phyloP scores from a whole-genome alignment of 805 yeast species.

The Cyberlindnera subsufficiens region DNA sequence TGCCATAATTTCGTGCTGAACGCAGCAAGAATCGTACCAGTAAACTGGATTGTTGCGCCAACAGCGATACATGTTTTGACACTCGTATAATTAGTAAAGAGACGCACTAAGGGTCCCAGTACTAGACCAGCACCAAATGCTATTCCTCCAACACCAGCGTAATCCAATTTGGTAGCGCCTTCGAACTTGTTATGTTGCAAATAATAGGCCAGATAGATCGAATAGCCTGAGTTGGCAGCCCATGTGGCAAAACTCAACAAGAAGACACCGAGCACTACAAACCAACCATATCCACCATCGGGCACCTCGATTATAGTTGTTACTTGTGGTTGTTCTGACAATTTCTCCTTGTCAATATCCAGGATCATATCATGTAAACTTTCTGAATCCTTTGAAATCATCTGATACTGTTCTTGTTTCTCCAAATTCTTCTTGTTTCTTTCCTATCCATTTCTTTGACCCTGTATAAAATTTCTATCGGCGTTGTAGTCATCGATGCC shows the following conservation, averaged over 20 bases:
- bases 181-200: conserved; percentile 40
- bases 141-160: conserved; percentile 64
- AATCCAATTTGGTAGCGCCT: conserved; percentile 54
- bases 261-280: conserved; percentile 17
- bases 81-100: conserved; percentile 26
- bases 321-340: no score
- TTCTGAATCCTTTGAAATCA: no score
- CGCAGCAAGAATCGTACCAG: conserved; percentile 55
- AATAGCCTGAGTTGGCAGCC: conserved; percentile 33
- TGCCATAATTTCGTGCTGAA: conserved; percentile 58
- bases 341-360: no score
- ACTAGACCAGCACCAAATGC: conserved; percentile 53
- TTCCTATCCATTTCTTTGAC: no score
- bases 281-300: conserved; percentile 25
- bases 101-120: conserved; percentile 46
- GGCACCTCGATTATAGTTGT: conserved; percentile 14
- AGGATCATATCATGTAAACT: no score
- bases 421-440: no score
- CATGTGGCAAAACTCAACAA: conserved; percentile 22
- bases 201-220: conserved; percentile 58
- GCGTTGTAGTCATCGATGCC: no score
- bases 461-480: no score
- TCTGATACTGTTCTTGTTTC: no score
- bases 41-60: conserved; percentile 48
- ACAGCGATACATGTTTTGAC: conserved; percentile 36